Evolutionary conservation across 2,329 filamentous ascomycete genomes (phyloP).

Genomic region (Zarea fungicola): DNA sequence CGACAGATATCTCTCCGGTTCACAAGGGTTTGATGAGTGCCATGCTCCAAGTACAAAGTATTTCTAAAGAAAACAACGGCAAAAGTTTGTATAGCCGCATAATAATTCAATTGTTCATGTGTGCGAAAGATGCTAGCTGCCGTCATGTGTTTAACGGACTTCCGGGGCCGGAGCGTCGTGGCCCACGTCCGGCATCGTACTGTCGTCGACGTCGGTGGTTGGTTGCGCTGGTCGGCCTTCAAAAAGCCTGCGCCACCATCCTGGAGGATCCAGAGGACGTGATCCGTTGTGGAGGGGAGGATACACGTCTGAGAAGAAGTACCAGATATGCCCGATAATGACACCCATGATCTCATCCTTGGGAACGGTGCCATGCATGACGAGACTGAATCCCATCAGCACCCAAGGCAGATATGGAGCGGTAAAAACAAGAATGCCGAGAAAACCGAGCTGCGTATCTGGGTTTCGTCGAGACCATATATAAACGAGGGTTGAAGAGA

Average conservation of each 20-base stretch:
- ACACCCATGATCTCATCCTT: slow-evolving; percentile 97
- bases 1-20: neutral
- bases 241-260: slow-evolving; percentile 85
- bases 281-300: slow-evolving; percentile 82
- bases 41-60: neutral
- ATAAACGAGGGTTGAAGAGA: slow-evolving; percentile 91
- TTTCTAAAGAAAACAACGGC: neutral
- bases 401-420: slow-evolving; percentile 97
- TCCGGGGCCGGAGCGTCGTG: slow-evolving; percentile 7
- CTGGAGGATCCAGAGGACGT: slow-evolving; percentile 80
- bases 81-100: neutral
- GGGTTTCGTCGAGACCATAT: slow-evolving; percentile 97
- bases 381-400: slow-evolving; percentile 82
- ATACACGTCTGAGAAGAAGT: slow-evolving; percentile 97
- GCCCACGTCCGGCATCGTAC: slow-evolving; percentile 5
- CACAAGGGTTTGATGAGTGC: neutral
- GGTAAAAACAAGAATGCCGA: slow-evolving; percentile 85
- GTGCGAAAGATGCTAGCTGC: slow-evolving; percentile 1
- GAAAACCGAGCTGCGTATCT: slow-evolving; percentile 80
- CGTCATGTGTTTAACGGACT: neutral
- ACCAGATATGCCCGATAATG: slow-evolving; percentile 92
- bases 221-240: slow-evolving; percentile 50
- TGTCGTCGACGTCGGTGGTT: slow-evolving; percentile 36
- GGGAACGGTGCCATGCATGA: slow-evolving; percentile 84
- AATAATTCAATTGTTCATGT: neutral